Conservation (phyloP, 1,284 basidiomycete genomes). For the Tylopilus sp. region DNA sequence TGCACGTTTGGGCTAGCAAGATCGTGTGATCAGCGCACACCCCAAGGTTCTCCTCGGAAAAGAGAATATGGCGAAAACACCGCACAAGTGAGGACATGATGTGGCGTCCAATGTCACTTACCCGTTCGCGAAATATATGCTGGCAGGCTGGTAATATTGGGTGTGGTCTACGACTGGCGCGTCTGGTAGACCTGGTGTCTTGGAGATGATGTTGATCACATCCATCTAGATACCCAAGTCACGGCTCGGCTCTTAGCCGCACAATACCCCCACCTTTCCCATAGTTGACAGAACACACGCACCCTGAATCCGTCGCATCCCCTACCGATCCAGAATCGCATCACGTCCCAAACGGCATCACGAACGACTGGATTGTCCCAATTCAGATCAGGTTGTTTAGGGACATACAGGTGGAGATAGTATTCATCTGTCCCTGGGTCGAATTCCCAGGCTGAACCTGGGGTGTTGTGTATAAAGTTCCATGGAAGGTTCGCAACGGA, state of each 20-base stretch:
- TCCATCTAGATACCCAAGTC: constrained; percentile 47
- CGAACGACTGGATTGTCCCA: constrained; percentile 68
- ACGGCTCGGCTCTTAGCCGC: constrained; percentile 7
- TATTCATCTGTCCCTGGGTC: constrained; percentile 66
- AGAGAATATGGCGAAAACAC: not conserved
- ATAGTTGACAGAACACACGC: constrained; percentile 13
- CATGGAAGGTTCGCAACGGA: constrained; percentile 3
- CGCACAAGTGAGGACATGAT: constrained; percentile 9
- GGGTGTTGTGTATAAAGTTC: not conserved
- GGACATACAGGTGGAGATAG: constrained; percentile 68
- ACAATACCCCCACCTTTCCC: not conserved
- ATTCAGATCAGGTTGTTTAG: constrained; percentile 74
- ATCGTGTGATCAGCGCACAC: not conserved
- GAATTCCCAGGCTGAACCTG: constrained; percentile 71
- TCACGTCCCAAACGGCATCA: constrained; percentile 58
- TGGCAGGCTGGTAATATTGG: constrained; percentile 55
- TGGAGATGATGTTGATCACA: constrained; percentile 66
- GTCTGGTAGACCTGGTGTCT: constrained; percentile 59
- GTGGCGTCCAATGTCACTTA: constrained; percentile 25
- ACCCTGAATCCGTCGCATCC: constrained; percentile 75
- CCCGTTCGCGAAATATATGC: constrained; percentile 57
- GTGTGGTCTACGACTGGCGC: constrained; percentile 51
- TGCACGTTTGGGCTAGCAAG: constrained; percentile 53
- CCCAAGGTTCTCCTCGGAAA: constrained; percentile 17
- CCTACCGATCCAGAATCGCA: constrained; percentile 70